Base-by-base conservation (phyloP, 805 yeast genomes). In the Zygosaccharomyces lentus region DNA sequence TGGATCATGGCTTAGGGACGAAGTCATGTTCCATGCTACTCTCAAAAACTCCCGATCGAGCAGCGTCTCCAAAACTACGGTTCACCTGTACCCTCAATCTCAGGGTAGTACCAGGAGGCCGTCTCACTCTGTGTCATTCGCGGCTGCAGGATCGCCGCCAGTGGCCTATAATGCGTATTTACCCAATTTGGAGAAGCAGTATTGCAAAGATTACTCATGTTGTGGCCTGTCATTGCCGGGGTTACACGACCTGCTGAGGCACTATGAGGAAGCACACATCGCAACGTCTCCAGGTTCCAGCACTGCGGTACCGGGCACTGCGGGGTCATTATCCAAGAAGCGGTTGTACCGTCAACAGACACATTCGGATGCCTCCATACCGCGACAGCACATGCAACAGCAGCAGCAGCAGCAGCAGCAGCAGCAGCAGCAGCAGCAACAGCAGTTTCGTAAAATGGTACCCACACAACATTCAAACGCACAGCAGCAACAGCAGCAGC, bases 191-290 rank as follows among this genome's bases (percentile, higher is more conserved):
- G 99, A 91, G 67, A 96, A 96, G 8, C 90, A 90, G 65, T 93
- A 91, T 68, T 93, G 99, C 67, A 87, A 86, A 66, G 99, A 93
- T 70, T 93, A 93, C 68, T 81, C 88, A 42, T 93, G 99, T 69
- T 93, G 99, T 70, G 99, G 98, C 24, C 84, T 86, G 62, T 72
- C 84, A 35, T 75, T 93, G 50, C 98, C 98, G 26, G 90, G 96
- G 9, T 72, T 93, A 53, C 99, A 93, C 65, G 99, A 93, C 64
- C 73, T 93, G 50, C 74, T 93, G 52, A 80, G 93, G 57, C 99
- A 93, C 66, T 93, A 93, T 65, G 99, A 93, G 64, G 98, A 93
- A 67, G 88, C 93, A 38, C 99, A 93, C 68, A 90, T 93, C 47
- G 66, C 79, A 4, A 74, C 80, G 23, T 71, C 78, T 21, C 79